Evolutionary conservation across 108 stramenopile genomes (phyloP), one percentile per base, ranked within the genome.

Genomic region (Nitzschia sp.): DNA sequence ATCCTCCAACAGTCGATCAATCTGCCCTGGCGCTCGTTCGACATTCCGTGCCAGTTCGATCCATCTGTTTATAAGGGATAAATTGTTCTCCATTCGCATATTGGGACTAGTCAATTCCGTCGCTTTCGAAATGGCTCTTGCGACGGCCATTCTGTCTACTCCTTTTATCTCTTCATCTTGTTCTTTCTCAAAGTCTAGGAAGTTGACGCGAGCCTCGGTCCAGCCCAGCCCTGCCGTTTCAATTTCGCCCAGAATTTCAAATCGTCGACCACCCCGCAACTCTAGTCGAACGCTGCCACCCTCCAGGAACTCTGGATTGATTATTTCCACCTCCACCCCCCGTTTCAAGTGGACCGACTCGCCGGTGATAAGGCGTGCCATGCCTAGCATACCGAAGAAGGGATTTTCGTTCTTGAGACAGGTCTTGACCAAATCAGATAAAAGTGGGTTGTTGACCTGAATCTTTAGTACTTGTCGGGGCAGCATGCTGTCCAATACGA

Each of bases 401-500:
- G 85, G 85, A 30, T 36, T 66, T 60, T 91, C 90, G 24, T 69
- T 65, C 59, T 71, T 21, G 27, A 86, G 13, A 8, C 82, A 82
- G 29, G 68, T 61, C 46, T 64, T 70, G 34, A 91, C 76, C 18
- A 91, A 71, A 28, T 80, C 68, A 28, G 82, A 84, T 5, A 91
- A 61, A 1, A 83, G 59, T 24, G 60, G 71, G 59, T 91, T 85
- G 15, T 80, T 74, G 46, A 87, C 78, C 60, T 82, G 72, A 17
- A 91, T 66, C 33, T 77, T 69, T 9, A 91, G 59, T 15, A 85
- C 81, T 69, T 91, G 90, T 48, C 85, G 77, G 19, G 90, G 90
- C 13, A 91, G 64, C 90, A 91, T 88, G 6, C 75, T 53, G 54
- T 91, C 90, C 26, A 91, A 54, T 9, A 91, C 83, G 17, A 91